Base-by-base conservation (phyloP, 1,284 basidiomycete genomes). In the Coriolopsis trogii region DNA sequence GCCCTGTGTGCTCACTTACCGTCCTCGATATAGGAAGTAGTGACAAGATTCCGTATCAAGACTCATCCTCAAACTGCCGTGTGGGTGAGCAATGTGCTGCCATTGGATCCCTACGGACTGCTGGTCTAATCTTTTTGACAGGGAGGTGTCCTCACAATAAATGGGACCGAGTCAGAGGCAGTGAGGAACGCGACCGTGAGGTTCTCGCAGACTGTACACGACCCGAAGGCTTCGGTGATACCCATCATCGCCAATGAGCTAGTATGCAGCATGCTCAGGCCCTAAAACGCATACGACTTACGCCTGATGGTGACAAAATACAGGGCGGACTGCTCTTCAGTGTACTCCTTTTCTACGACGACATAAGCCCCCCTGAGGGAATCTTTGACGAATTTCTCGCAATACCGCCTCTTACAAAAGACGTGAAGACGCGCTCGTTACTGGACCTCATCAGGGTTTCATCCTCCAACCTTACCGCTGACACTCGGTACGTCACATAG, bases 211-310 rank as follows among this genome's bases (percentile, higher is more conserved):
- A 73, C 71, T 3, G 75, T 76, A 10, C 77, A 62, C 0, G 83
- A 85, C 59, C 81, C 81, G 0, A 87, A 85, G 64, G 87, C 85
- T 5, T 68, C 63, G 2, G 73, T 84, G n/a, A 75, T 87, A 34
- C 72, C 78, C 49, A 80, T 77, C 51, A 78, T 72, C 47, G 15
- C 75, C 3, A 53, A 72, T 6, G 76, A 74, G 8, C 39, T n/a
- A n/a, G n/a, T n/a, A n/a, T n/a, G n/a, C n/a, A n/a, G n/a, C n/a
- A n/a, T n/a, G n/a, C 13, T 39, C 20, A 10, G n/a, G 3, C 16
- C 46, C 7, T 12, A 36, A 8, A 20, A 15, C 24, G 3, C 23
- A 5, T 20, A 20, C n/a, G 16, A 16, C 10, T 16, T 10, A 6
- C 16, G 12, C 23, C 7, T n/a, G n/a, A n/a, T n/a, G n/a, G n/a